phyloP scores from a whole-genome alignment of 2,329 filamentous ascomycete species.

The Fusarium acutatum region DNA sequence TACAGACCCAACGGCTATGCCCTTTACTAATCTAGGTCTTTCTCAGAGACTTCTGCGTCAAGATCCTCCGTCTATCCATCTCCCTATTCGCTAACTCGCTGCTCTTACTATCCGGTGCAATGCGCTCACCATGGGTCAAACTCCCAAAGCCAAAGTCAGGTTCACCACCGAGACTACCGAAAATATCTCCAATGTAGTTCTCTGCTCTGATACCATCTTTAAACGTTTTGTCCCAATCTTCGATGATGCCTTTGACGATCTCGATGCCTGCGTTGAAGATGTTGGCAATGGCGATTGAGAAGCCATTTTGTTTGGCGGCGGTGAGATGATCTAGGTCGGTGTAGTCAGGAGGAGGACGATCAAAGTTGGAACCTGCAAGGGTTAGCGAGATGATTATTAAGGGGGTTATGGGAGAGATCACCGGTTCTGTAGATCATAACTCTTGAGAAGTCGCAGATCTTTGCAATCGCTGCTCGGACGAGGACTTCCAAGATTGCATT shows the following conservation, averaged over 20 bases:
- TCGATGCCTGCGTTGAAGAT: constrained; percentile 72
- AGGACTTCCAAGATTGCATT: constrained; percentile 74
- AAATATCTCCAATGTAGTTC: constrained; percentile 78
- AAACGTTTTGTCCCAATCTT: constrained; percentile 68
- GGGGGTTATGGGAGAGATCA: constrained; percentile 10
- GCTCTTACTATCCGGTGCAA: constrained; percentile 36
- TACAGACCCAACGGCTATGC: not conserved
- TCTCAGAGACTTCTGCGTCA: constrained; percentile 35
- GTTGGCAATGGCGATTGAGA: constrained; percentile 69
- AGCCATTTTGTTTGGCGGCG: constrained; percentile 69
- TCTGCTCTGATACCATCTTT: constrained; percentile 62
- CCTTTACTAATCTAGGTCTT: constrained; percentile 21
- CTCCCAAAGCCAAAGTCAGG: constrained; percentile 72
- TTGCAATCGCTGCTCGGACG: constrained; percentile 64
- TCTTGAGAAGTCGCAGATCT: constrained; percentile 70
- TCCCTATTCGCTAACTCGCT: constrained; percentile 39
- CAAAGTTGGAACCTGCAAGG: constrained; percentile 69
- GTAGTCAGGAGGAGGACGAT: constrained; percentile 69
- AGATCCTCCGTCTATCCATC: constrained; percentile 40
- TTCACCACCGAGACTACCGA: constrained; percentile 71
- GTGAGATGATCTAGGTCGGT: constrained; percentile 68
- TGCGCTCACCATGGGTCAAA: constrained; percentile 48
- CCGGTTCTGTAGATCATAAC: constrained; percentile 74
- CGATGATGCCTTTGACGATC: constrained; percentile 70
- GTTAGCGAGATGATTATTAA: not conserved